A percentile compares a stretch with the other conserved stretches of the same genome.
phyloP scores from a whole-genome alignment of 208 protist species.

The Acanthamoeba comandoni region DNA sequence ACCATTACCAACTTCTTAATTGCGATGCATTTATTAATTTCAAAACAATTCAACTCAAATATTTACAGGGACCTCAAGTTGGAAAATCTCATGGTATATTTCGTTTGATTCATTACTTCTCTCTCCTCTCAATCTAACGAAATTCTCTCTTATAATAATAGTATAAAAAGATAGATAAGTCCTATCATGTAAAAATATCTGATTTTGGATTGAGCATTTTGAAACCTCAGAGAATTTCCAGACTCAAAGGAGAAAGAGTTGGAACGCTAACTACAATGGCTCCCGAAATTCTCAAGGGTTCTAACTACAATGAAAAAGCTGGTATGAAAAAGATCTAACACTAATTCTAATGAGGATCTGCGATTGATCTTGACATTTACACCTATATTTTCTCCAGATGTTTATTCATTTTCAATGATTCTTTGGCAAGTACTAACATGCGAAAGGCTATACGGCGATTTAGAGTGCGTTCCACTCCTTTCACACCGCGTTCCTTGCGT shows the following conservation, averaged over 20 bases:
- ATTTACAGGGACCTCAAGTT: conserved; percentile 82
- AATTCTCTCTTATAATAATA: not conserved
- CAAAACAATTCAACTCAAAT: no score
- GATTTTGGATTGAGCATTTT: conserved; percentile 75
- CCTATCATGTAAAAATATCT: conserved; percentile 49
- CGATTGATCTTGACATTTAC: not conserved
- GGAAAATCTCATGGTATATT: conserved; percentile 35
- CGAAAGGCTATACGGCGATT: conserved; percentile 51
- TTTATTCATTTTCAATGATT: conserved; percentile 87
- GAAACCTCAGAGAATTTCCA: conserved; percentile 79
- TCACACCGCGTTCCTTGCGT: not conserved
- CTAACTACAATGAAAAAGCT: conserved; percentile 81
- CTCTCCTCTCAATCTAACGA: not conserved
- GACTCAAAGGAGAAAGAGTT: conserved; percentile 78
- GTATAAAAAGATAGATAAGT: conserved; percentile 68
- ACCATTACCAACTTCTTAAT: no score
- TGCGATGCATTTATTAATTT: no score
- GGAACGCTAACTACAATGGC: conserved; percentile 85
- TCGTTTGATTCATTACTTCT: conserved; percentile 7
- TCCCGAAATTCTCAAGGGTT: conserved; percentile 84
- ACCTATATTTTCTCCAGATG: conserved; percentile 41
- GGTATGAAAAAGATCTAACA: conserved; percentile 4
- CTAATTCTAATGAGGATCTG: not conserved
- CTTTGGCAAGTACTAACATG: conserved; percentile 84
- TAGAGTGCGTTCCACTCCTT: not conserved